phyloP scores from a whole-genome alignment of 2,329 filamentous ascomycete genomes.

The Endoconidiophora polonica region DNA sequence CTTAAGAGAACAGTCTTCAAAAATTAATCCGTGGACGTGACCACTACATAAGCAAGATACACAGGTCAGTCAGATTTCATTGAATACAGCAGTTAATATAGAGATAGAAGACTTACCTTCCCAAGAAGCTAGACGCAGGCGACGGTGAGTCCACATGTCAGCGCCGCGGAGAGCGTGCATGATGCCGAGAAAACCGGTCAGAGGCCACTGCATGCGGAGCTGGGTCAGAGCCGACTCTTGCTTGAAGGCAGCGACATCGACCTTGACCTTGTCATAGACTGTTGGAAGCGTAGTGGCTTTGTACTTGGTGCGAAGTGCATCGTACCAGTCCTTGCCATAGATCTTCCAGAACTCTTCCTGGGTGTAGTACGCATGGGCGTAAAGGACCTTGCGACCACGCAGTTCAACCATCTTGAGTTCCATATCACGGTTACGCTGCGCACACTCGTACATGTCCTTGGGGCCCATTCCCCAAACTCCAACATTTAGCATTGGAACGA shows the following conservation, averaged over 20 bases:
- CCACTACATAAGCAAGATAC: neutral
- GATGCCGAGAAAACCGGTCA: slow-evolving; percentile 9
- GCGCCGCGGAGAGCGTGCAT: slow-evolving; percentile 5
- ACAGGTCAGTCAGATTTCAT: neutral
- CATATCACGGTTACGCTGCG: slow-evolving; percentile 34
- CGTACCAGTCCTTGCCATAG: slow-evolving; percentile 44
- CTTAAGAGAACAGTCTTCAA: neutral
- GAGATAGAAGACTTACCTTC: slow-evolving; percentile 1
- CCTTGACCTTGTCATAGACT: slow-evolving; percentile 52
- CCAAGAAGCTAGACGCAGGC: slow-evolving; percentile 10
- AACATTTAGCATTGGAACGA: slow-evolving; percentile 35
- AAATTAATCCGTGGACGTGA: neutral
- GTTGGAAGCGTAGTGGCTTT: slow-evolving; percentile 40
- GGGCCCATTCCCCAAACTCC: slow-evolving; percentile 42
- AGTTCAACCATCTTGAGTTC: slow-evolving; percentile 42
- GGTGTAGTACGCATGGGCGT: slow-evolving; percentile 52
- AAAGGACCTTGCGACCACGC: slow-evolving; percentile 52
- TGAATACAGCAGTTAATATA: neutral
- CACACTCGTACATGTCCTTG: slow-evolving; percentile 20
- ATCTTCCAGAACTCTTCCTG: slow-evolving; percentile 52
- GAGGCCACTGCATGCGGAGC: slow-evolving; percentile 11
- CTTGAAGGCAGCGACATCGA: slow-evolving; percentile 16
- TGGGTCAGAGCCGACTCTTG: slow-evolving; percentile 1
- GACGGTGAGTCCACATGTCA: slow-evolving; percentile 8
- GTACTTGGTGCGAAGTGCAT: slow-evolving; percentile 40